Evolutionary conservation across 495 filamentous ascomycete genomes (phyloP).

Genomic region (Aspergillus carlsbadensis): DNA sequence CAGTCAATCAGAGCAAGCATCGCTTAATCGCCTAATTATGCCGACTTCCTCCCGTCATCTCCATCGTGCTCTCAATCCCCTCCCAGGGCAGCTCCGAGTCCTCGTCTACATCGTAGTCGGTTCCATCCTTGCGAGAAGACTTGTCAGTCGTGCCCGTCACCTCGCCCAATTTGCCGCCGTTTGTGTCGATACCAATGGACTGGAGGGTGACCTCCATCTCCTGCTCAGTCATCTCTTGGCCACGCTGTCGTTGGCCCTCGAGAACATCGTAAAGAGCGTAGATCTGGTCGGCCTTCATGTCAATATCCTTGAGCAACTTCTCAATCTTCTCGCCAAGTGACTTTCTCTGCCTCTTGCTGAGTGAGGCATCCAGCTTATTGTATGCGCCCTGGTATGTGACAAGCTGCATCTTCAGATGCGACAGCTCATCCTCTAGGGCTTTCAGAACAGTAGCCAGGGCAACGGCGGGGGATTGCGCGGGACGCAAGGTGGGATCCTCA

Average conservation of each 20-base stretch:
- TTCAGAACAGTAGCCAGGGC: conserved; percentile 82
- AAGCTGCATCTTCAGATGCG: conserved; percentile 72
- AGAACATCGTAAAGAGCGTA: conserved; percentile 89
- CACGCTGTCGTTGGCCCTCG: conserved; percentile 71
- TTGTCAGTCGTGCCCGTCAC: conserved; percentile 38
- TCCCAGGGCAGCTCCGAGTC: conserved; percentile 50
- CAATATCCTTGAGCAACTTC: conserved; percentile 61
- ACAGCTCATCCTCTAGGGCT: conserved; percentile 76
- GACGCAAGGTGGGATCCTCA: conserved; percentile 74
- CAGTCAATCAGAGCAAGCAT: not conserved
- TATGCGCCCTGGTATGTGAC: conserved; percentile 57
- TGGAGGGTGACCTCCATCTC: conserved; percentile 68
- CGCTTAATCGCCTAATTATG: conserved; percentile 18
- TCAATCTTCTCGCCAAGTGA: conserved; percentile 63
- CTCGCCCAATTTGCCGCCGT: conserved; percentile 22
- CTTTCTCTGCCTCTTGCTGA: conserved; percentile 68
- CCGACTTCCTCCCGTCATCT: conserved; percentile 36
- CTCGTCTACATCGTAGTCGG: conserved; percentile 36
- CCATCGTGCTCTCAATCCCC: conserved; percentile 52
- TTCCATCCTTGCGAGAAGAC: conserved; percentile 27
- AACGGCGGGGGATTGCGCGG: conserved; percentile 67
- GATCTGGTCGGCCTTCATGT: conserved; percentile 81
- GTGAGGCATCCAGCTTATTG: conserved; percentile 65
- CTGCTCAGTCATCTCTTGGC: conserved; percentile 62
- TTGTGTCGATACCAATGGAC: conserved; percentile 51